A percentile compares a stretch with the other conserved stretches of the same genome.
phyloP scores from a whole-genome alignment of 306 rosid species.

The Sphenostylis stenocarpa region DNA sequence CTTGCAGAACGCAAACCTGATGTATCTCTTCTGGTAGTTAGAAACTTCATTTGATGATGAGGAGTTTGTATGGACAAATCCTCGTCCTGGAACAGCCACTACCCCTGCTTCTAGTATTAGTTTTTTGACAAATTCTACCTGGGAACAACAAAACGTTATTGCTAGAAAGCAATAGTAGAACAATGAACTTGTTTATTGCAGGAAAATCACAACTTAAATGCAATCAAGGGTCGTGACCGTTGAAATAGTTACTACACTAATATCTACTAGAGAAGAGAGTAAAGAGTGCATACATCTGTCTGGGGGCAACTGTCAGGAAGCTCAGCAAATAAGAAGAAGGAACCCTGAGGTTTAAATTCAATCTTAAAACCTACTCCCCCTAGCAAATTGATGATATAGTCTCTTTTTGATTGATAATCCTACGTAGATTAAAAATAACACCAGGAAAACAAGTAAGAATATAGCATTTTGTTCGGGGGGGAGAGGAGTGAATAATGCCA shows the following conservation, averaged over 20 bases:
- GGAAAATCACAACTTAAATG: not conserved
- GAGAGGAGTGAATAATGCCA: not conserved
- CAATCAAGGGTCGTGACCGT: too few species aligned
- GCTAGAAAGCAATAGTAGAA: not conserved
- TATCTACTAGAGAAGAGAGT: not conserved
- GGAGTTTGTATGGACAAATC: conserved; percentile 58
- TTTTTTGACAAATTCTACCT: conserved; percentile 75
- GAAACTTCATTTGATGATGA: conserved; percentile 38
- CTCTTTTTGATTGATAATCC: conserved; percentile 82
- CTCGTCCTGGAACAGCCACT: conserved; percentile 90
- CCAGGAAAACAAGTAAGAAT: not conserved
- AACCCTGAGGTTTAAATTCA: conserved; percentile 77
- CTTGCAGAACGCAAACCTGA: conserved; percentile 91
- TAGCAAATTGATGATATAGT: conserved; percentile 61
- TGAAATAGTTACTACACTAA: not conserved
- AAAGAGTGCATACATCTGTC: conserved; percentile 59
- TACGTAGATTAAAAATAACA: conserved; percentile 33
- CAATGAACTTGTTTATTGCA: not conserved
- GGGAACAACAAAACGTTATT: conserved; percentile 16
- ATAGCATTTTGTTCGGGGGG: not conserved
- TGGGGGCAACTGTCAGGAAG: conserved; percentile 64
- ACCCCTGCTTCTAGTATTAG: conserved; percentile 72
- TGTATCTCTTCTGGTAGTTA: conserved; percentile 57
- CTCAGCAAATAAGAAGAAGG: conserved; percentile 76
- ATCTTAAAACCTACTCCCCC: conserved; percentile 63